Evolutionary conservation across 495 filamentous ascomycete genomes (phyloP).

Genomic region (Penicillium taxi): DNA sequence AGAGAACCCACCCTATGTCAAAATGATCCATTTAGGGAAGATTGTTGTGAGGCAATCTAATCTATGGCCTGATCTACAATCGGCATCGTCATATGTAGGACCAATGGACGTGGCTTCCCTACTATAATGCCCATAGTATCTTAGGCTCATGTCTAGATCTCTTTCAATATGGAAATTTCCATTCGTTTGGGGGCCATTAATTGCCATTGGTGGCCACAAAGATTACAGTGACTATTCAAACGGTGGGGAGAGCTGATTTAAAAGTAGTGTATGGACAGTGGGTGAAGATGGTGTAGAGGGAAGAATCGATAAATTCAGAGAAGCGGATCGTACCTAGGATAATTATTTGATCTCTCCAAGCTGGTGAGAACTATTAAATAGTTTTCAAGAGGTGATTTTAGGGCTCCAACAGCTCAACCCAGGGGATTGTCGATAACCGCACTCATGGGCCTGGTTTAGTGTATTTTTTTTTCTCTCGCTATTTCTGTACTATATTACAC

Average conservation of each 20-base stretch:
- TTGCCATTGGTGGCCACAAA: conserved; percentile 24
- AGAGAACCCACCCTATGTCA: conserved; percentile 21
- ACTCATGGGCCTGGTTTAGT: too few relatives aligned
- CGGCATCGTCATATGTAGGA: too few relatives aligned
- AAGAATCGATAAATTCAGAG: conserved; percentile 31
- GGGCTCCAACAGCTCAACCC: too few relatives aligned
- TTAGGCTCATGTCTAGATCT: conserved; percentile 18
- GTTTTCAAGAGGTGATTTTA: too few relatives aligned
- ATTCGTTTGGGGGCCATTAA: conserved; percentile 29
- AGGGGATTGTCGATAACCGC: too few relatives aligned
- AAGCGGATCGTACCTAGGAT: conserved; percentile 24
- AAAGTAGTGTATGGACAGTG: conserved; percentile 33
- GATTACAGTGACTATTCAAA: conserved; percentile 25
- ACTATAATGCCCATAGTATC: conserved; percentile 12
- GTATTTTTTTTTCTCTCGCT: too few relatives aligned
- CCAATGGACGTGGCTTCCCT: conserved; percentile 14
- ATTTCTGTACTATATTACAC: too few relatives aligned
- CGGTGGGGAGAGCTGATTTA: conserved; percentile 31
- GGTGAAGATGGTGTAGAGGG: conserved; percentile 31
- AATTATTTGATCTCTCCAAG: conserved; percentile 26
- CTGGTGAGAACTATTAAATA: too few relatives aligned
- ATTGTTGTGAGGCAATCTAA: conserved; percentile 2
- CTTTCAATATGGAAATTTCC: conserved; percentile 32
- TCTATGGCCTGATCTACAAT: conserved; percentile 5
- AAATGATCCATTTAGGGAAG: conserved; percentile 23